Percentiles rank a stretch among this genome's conserved stretches.
These are phyloP conservation scores for Cladosporium sp. DNA, from an alignment of 2,329 filamentous ascomycete genomes.

Conservation along the genomic window DNA sequence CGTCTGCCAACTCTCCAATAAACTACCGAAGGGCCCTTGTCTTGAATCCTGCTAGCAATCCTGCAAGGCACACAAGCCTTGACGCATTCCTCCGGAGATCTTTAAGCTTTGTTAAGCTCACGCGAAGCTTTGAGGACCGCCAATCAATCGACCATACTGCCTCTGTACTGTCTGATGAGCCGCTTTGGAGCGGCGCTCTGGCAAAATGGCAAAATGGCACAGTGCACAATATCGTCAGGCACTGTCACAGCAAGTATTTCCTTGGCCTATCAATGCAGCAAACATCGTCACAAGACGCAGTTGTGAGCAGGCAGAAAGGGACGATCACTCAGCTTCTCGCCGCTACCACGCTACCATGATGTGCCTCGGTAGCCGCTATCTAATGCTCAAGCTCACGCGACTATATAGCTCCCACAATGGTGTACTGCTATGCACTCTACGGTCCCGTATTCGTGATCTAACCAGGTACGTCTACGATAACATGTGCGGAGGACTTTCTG, in stretches of 20 bases:
- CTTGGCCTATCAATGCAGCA: neutral
- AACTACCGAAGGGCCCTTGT: neutral
- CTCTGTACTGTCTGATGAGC: neutral
- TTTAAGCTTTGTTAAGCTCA: conserved; percentile 9
- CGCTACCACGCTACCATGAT: neutral
- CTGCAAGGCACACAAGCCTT: neutral
- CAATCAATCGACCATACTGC: neutral
- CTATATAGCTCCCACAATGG: neutral
- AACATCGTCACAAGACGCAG: neutral
- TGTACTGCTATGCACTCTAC: neutral
- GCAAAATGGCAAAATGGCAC: neutral
- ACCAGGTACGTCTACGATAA: neutral
- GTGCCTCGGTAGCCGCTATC: neutral
- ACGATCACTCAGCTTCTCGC: neutral
- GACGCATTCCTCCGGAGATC: neutral
- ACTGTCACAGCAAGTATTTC: neutral
- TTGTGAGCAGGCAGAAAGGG: neutral
- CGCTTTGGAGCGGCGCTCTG: neutral
- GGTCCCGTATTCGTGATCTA: neutral
- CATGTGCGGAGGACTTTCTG: neutral
- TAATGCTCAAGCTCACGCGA: neutral
- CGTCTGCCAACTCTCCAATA: neutral
- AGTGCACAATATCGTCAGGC: neutral
- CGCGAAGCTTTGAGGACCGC: neutral
- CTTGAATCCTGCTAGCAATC: neutral